Base-by-base conservation (phyloP, 768 basidiomycete species). In the Chalciporus pseudorubinellus region DNA sequence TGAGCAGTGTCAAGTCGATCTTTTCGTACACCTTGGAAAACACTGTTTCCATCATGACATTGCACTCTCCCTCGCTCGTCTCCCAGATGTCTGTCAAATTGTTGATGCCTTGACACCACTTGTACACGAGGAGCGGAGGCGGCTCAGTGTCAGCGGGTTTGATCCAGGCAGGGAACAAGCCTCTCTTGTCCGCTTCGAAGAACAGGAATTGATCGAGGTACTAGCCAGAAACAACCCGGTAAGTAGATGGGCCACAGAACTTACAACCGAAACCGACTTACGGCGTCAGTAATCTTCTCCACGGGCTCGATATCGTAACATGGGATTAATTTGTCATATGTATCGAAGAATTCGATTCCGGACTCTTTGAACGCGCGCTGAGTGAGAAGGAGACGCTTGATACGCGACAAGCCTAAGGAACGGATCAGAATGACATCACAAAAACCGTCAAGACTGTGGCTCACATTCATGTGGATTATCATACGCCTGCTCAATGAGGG, bases 81-180 rank as follows among this genome's bases (percentile, higher is more conserved):
- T 98, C 97, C 97, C 97, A 99, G 36, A 99, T 85, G 52, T 99
- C 95, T 3, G 90, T 94, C 67, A 98, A 70, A 70, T 99, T 99
- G 74, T 98, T 98, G 78, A 98, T 95, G 38, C 97, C 97, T 73
- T 98, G 95, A 65, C 94, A 95, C 95, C 95, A 98, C 79, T 98
- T 98, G 77, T 98, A 98, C 28, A 98, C 95, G 28, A 98, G 83
- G 14, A 98, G 80, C 3, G 95, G 95, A 0, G 95, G 94, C 3
- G 95, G 95, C 64, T 98, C 95, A 0, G 92, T 95, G 62, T 98
- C 94, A 44, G 92, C 89, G 21, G 97, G 97, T 74, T 98, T 99
- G 69, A 99, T 97, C 95, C 97, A 99, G 1, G 93, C 85, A 11
- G 97, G 97, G 86, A 98, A 98, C 20, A 99, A 73, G 43, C 93